Evolutionary conservation across 495 filamentous ascomycete species (phyloP).

Genomic region (Chaetomium tenue): DNA sequence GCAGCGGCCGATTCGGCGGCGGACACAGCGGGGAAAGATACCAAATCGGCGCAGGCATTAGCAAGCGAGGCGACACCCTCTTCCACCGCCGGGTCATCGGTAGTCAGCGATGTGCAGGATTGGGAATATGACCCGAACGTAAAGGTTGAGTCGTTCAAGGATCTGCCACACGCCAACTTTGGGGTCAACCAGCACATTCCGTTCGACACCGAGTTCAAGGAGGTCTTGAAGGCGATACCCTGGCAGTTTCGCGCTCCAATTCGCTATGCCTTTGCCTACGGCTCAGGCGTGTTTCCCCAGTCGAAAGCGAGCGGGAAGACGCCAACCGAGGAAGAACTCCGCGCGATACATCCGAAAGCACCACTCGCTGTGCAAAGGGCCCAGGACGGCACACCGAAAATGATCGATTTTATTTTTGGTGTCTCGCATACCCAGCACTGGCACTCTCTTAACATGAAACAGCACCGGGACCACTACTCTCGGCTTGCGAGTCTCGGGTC

Average conservation of each 20-base stretch:
- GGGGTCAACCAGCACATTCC: slow-evolving; percentile 94
- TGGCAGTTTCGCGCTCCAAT: slow-evolving; percentile 94
- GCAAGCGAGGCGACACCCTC: slow-evolving; percentile 31
- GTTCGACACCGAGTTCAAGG: slow-evolving; percentile 91
- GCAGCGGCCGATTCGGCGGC: slow-evolving; percentile 30
- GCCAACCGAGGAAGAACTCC: slow-evolving; percentile 52
- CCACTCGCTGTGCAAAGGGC: slow-evolving; percentile 73
- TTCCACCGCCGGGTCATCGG: slow-evolving; percentile 34
- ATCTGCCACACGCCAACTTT: slow-evolving; percentile 83
- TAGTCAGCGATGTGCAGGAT: slow-evolving; percentile 40
- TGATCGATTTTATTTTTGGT: slow-evolving; percentile 98
- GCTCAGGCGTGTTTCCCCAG: slow-evolving; percentile 93
- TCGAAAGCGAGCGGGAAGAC: slow-evolving; percentile 48
- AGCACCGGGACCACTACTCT: slow-evolving; percentile 93
- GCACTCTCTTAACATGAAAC: slow-evolving; percentile 84
- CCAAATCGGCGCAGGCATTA: slow-evolving; percentile 28
- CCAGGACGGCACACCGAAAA: slow-evolving; percentile 83
- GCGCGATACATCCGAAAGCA: slow-evolving; percentile 68
- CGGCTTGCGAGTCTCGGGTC: slow-evolving; percentile 81
- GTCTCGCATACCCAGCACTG: slow-evolving; percentile 95
- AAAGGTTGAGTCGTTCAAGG: slow-evolving; percentile 73
- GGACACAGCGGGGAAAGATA: slow-evolving; percentile 26
- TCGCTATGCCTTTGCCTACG: slow-evolving; percentile 94
- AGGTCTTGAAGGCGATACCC: slow-evolving; percentile 79
- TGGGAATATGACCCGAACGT: slow-evolving; percentile 83